Evolutionary conservation across 2,329 filamentous ascomycete genomes (phyloP).

Genomic region (Fonsecaea monophora): DNA sequence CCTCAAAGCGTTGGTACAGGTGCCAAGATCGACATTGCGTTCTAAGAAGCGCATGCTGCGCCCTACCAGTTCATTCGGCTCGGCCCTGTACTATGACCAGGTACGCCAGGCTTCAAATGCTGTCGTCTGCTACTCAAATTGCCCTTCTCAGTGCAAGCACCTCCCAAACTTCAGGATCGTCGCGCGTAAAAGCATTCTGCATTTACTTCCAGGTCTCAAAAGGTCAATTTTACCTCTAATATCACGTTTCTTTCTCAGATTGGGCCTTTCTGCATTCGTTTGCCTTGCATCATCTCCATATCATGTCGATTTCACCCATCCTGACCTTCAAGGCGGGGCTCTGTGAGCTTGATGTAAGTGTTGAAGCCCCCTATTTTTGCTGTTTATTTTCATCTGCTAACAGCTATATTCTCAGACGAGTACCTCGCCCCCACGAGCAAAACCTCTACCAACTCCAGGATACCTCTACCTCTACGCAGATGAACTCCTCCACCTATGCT

Average conservation of each 20-base stretch:
- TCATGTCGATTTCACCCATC: constrained; percentile 82
- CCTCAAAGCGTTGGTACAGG: background rate
- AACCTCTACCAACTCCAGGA: constrained; percentile 73
- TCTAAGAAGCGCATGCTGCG: background rate
- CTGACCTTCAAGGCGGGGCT: constrained; percentile 96
- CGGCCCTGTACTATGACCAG: background rate
- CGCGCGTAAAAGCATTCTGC: background rate
- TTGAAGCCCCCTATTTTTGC: background rate
- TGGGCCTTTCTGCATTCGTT: background rate
- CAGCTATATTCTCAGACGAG: constrained; percentile 19
- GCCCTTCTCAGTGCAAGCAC: background rate
- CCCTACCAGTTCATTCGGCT: background rate
- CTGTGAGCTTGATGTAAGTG: constrained; percentile 80
- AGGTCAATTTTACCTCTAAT: background rate
- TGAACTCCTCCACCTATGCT: constrained; percentile 96
- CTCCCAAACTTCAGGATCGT: background rate
- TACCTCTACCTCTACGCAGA: constrained; percentile 94
- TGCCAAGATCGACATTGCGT: background rate
- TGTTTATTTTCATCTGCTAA: background rate
- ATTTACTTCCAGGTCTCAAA: background rate
- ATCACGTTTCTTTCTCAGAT: background rate
- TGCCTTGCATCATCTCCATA: constrained; percentile 37
- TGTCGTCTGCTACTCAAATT: constrained; percentile 3
- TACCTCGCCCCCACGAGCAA: constrained; percentile 71
- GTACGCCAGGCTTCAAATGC: constrained; percentile 6